Conservation (phyloP, 1,284 basidiomycete genomes). For the Singerocomus rubriflavus region DNA sequence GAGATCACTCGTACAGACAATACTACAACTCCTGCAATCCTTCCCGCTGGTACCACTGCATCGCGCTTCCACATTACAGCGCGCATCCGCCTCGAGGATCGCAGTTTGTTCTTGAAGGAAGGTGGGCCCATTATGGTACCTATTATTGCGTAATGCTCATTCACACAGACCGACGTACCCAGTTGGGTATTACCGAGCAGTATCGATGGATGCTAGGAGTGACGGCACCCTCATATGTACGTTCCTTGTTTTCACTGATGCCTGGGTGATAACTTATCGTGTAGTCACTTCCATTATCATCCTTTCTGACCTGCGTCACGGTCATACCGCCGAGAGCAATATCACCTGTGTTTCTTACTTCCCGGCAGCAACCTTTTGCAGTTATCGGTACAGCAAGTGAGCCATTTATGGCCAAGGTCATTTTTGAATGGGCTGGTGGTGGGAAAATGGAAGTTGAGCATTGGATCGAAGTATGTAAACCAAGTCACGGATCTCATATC, state of each 20-base stretch:
- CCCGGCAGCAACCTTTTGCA: slow-evolving; percentile 54
- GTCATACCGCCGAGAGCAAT: slow-evolving; percentile 39
- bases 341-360: slow-evolving; percentile 32
- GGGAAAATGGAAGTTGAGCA: slow-evolving; percentile 58
- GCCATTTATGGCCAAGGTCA: slow-evolving; percentile 63
- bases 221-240: slow-evolving; percentile 67
- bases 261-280: background rate
- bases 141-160: slow-evolving; percentile 2
- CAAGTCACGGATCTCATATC: background rate
- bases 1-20: slow-evolving; percentile 1
- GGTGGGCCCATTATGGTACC: slow-evolving; percentile 36
- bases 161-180: slow-evolving; percentile 43
- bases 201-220: slow-evolving; percentile 72
- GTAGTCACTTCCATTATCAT: slow-evolving; percentile 36
- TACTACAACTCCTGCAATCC: background rate
- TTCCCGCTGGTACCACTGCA: slow-evolving; percentile 25
- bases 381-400: slow-evolving; percentile 52
- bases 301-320: slow-evolving; percentile 47
- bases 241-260: slow-evolving; percentile 24
- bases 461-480: slow-evolving; percentile 65
- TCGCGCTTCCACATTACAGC: slow-evolving; percentile 69
- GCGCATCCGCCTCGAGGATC: slow-evolving; percentile 59
- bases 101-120: slow-evolving; percentile 57
- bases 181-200: slow-evolving; percentile 38
- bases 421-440: slow-evolving; percentile 48